Evolutionary conservation across 164 flowering plant genomes (phyloP).

Genomic region (Echeveria elegans): DNA sequence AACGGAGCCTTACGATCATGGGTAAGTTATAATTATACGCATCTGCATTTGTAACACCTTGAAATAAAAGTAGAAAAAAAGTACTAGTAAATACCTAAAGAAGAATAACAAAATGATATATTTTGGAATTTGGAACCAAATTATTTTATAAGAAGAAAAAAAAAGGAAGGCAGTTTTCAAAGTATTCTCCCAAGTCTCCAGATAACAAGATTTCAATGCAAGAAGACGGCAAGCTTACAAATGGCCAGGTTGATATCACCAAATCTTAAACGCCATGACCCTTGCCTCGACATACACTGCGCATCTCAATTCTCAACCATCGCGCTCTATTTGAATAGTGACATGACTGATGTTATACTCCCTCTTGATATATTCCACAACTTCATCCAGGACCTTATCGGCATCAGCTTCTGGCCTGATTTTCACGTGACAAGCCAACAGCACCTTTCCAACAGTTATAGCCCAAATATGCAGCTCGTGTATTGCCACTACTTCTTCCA

Average conservation of each 20-base stretch:
- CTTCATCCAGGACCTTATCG: neutral
- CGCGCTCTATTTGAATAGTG: constrained; percentile 1
- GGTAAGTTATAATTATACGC: too few relatives aligned
- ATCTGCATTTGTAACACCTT: too few relatives aligned
- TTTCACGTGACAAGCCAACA: constrained; percentile 4
- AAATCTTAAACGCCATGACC: neutral
- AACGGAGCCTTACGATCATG: too few relatives aligned
- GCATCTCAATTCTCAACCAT: neutral
- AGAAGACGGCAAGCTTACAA: too few relatives aligned
- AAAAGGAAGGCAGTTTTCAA: too few relatives aligned
- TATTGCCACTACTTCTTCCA: constrained; percentile 1
- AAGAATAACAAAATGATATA: too few relatives aligned
- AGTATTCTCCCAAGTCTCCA: neutral
- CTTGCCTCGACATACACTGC: neutral
- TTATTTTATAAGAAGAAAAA: too few relatives aligned
- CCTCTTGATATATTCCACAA: constrained; percentile 3
- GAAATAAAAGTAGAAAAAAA: too few relatives aligned
- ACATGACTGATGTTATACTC: constrained; percentile 7
- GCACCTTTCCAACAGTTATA: neutral
- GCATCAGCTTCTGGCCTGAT: constrained; percentile 1
- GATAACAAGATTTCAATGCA: neutral
- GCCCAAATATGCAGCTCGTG: constrained; percentile 7
- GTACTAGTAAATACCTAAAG: too few relatives aligned
- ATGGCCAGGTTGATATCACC: too few relatives aligned
- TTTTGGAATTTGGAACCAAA: too few relatives aligned